phyloP scores from a whole-genome alignment of 2,329 filamentous ascomycete species.

The Xylariaceae sp. region DNA sequence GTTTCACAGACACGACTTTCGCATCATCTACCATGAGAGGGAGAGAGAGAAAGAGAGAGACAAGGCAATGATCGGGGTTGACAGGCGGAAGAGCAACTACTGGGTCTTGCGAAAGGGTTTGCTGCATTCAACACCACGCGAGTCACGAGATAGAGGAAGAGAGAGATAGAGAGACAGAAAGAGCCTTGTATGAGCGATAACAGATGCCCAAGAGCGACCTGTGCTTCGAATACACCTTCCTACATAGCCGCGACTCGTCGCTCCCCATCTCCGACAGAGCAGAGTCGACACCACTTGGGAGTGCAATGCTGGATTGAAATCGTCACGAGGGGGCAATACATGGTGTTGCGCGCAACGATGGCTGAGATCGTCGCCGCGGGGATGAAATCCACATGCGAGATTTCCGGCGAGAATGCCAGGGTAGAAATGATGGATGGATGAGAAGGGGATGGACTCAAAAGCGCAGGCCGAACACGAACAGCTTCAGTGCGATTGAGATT shows the following conservation, averaged over 20 bases:
- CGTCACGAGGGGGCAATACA: too few species aligned
- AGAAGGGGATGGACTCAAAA: too few species aligned
- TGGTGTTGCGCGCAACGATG: too few species aligned
- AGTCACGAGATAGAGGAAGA: background rate
- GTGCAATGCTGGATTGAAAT: background rate
- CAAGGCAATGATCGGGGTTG: background rate
- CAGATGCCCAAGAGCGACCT: background rate
- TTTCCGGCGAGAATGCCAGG: too few species aligned
- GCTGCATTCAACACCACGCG: slow-evolving; percentile 5
- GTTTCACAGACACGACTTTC: slow-evolving; percentile 5
- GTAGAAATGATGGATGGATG: too few species aligned
- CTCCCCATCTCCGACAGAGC: slow-evolving; percentile 1
- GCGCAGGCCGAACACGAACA: too few species aligned
- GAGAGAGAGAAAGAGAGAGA: background rate
- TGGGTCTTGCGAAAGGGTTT: background rate
- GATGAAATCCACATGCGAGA: too few species aligned
- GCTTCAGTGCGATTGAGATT: too few species aligned
- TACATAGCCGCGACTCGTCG: slow-evolving; percentile 3
- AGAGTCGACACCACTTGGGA: slow-evolving; percentile 5
- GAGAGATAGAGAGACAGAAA: too few species aligned
- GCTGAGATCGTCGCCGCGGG: too few species aligned
- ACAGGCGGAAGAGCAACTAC: background rate
- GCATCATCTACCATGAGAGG: background rate
- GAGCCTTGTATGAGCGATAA: too few species aligned
- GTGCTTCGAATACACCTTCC: background rate